A percentile compares a stretch with the other conserved stretches of the same genome.
Evolutionary conservation across 2,329 filamentous ascomycete species (phyloP).

Genomic region (Diaporthe helianthi): DNA sequence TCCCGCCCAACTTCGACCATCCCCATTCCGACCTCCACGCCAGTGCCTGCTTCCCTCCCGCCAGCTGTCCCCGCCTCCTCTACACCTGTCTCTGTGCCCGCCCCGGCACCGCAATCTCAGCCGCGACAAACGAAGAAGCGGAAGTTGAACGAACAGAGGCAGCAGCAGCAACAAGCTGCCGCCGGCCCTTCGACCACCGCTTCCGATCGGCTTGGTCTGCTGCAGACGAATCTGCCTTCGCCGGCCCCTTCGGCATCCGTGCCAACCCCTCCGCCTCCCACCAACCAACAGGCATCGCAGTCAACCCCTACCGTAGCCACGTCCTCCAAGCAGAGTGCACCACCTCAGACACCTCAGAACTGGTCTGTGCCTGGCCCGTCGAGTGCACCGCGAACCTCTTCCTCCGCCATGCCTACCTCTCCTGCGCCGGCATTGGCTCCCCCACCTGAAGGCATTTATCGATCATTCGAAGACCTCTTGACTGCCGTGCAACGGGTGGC

Average conservation of each 20-base stretch:
- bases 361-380: slow-evolving; percentile 34
- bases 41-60: slow-evolving; percentile 31
- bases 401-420: slow-evolving; percentile 53
- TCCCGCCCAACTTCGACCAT: slow-evolving; percentile 34
- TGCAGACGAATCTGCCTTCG: slow-evolving; percentile 35
- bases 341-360: slow-evolving; percentile 34
- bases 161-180: slow-evolving; percentile 37
- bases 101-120: slow-evolving; percentile 23
- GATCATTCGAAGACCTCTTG: slow-evolving; percentile 65
- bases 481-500: slow-evolving; percentile 64
- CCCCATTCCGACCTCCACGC: slow-evolving; percentile 32
- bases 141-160: slow-evolving; percentile 33
- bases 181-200: slow-evolving; percentile 27
- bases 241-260: slow-evolving; percentile 34
- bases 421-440: slow-evolving; percentile 57
- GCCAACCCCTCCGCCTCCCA: slow-evolving; percentile 33
- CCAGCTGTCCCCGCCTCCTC: slow-evolving; percentile 30
- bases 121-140: slow-evolving; percentile 35
- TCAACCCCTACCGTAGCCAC: slow-evolving; percentile 30
- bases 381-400: slow-evolving; percentile 41
- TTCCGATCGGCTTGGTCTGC: slow-evolving; percentile 32
- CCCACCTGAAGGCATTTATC: slow-evolving; percentile 66
- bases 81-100: slow-evolving; percentile 30
- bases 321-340: slow-evolving; percentile 33
- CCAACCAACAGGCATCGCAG: slow-evolving; percentile 33